Conservation (phyloP, 2,329 filamentous ascomycete species). For the Pseudogymnoascus sp. region DNA sequence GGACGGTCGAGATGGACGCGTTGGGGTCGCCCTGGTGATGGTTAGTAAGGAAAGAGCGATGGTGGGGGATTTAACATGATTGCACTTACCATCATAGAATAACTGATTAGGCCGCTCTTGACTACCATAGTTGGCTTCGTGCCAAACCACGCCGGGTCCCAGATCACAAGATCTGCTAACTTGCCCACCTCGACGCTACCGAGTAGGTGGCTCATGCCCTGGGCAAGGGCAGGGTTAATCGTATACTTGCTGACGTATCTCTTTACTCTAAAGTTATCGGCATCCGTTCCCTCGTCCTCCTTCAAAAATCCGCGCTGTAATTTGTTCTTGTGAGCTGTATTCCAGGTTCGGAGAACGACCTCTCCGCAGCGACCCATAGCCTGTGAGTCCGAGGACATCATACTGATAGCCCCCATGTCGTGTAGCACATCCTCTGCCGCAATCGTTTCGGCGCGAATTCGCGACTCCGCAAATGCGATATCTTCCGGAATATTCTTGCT, state of each 20-base stretch:
- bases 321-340: conserved; percentile 97
- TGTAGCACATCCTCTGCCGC: conserved; percentile 94
- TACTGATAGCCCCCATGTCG: conserved; percentile 88
- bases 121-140: conserved; percentile 74
- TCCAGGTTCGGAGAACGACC: conserved; percentile 88
- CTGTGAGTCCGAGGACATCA: conserved; percentile 95
- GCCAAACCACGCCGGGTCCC: conserved; percentile 79
- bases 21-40: conserved; percentile 63
- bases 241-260: conserved; percentile 94
- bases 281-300: conserved; percentile 70
- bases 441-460: conserved; percentile 92
- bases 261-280: conserved; percentile 89
- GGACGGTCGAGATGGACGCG: conserved; percentile 77
- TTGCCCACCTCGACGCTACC: conserved; percentile 86
- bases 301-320: conserved; percentile 65
- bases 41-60: conserved; percentile 8
- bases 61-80: neutral
- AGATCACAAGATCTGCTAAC: conserved; percentile 79
- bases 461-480: conserved; percentile 87
- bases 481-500: conserved; percentile 91
- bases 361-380: conserved; percentile 96
- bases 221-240: conserved; percentile 83
- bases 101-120: conserved; percentile 81
- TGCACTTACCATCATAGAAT: conserved; percentile 66
- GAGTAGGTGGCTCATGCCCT: conserved; percentile 81